A percentile compares a stretch with the other conserved stretches of the same genome.
These are phyloP conservation scores for Silene latifolia DNA, from an alignment of 148 eudicot species.

Conservation along the genomic window DNA sequence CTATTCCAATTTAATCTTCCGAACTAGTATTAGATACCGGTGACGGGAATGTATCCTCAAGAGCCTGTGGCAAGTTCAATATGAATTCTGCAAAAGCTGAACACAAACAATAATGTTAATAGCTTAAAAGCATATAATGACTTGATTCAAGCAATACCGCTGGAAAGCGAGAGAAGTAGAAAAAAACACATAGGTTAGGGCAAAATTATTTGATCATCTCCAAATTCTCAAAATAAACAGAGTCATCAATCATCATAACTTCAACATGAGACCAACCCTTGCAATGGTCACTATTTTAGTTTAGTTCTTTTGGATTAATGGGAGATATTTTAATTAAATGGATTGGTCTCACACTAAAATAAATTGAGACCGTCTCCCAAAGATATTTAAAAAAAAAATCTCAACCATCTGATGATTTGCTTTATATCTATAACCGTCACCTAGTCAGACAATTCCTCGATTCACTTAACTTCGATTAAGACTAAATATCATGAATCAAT, in stretches of 20 bases:
- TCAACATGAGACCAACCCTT: no score
- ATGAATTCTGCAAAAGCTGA: constrained; percentile 94
- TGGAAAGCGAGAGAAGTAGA: no score
- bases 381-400: not conserved
- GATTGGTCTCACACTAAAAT: no score
- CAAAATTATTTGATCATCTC: no score
- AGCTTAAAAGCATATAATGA: not conserved
- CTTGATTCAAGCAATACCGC: no score
- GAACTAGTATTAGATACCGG: constrained; percentile 6
- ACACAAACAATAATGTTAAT: constrained; percentile 13
- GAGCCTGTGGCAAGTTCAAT: constrained; percentile 70
- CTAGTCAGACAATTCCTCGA: not conserved
- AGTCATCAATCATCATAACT: no score
- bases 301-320: no score
- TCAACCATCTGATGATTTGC: not conserved
- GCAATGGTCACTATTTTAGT: no score
- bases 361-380: no score
- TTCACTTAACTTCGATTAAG: not conserved
- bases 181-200: no score
- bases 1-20: constrained; percentile 14
- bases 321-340: no score
- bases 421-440: not conserved
- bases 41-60: constrained; percentile 44
- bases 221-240: no score
- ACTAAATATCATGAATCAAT: not conserved